Base-by-base conservation (phyloP, 1,139 yeast genomes). In the Debaryomyces sp. region DNA sequence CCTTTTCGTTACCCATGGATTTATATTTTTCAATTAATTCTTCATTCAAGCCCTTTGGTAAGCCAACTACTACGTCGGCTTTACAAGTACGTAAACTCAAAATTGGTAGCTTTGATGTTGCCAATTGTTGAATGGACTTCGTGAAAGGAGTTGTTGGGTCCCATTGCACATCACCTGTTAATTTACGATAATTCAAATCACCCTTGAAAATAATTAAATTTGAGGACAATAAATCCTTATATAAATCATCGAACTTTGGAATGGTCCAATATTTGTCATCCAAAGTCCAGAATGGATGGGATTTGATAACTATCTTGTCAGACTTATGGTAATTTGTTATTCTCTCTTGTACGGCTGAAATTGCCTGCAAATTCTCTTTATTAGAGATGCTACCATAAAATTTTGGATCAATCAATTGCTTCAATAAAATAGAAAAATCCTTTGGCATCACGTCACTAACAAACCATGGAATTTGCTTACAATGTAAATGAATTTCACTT, bases 11-110 rank as follows among this genome's bases (percentile, higher is more conserved):
- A 3, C 88, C 87, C 61, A 73, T 72, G 22, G 62, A 57, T 54
- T 66, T 63, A 86, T 95, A 90, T 45, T 71, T 70, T 50, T 77
- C 68, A 42, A 80, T 77, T 54, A 94, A 76, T 61, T 82, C 75
- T 57, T 87, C 92, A 55, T 88, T 87, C 27, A 81, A 70, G 2
- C 97, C 97, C 38, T 77, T 71, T 5, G 80, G 77, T 53, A 94
- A 79, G 2, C 96, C 98, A 45, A 88, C 96, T 48, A 88, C 86
- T n/a, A 92, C 98, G 64, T 95, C 99, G 1, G 98, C 97, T 68
- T 94, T 94, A 67, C 96, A 86, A 3, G 99, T 94, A 73, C 99
- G 82, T 60, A 94, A 77, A 27, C 96, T 80, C 54, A 90, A 72
- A 22, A 89, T 61, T 13, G 83, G 84, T 48, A 94, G 73, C 7